Evolutionary conservation across 2,329 filamentous ascomycete species (phyloP), one percentile per base, ranked within the genome.

Genomic region (Aspergillus brunneoviolaceus): DNA sequence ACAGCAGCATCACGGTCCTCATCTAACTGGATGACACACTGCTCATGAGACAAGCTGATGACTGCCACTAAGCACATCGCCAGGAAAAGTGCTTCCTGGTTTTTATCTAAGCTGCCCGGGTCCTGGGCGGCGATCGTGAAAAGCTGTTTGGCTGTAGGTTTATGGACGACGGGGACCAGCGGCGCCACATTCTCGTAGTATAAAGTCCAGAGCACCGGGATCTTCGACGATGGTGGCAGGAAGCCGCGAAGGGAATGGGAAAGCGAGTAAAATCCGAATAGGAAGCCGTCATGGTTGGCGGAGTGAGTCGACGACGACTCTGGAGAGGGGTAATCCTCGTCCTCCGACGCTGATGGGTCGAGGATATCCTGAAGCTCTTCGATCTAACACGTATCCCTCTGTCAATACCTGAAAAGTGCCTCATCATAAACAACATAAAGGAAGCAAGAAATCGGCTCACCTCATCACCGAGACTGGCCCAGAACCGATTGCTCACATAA

Each of bases 181-280:
- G 85, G 85, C 62, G 87, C 85, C 10, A 88, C 83, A 63, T 86
- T 86, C 59, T 86, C 82, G 64, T 82, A 81, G 73, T 82, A 89
- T 4, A 80, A 73, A n/a, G 81, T 76, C 85, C 85, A 87, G 58
- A 86, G 79, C 9, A 79, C 69, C 19, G 74, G 76, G 3, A 85
- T 81, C 60, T 82, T 81, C 35, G 79, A 73, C 0, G 79, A 75
- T 3, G 80, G 72, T 4, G 85, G 85, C 69, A 87, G 85, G n/a
- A 86, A 76, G 6, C 78, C 74, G 25, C 80, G 77, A 69, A 88
- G 79, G 59, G 84, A 84, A 39, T 84, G 81, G 45, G 77, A 82
- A 6, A 82, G 76, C 0, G 85, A 86, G 65, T 81, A 83, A 67
- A 83, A 86, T 16, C 84, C 83, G 69, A 88, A 87, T 9, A 88